Evolutionary conservation across 2,329 filamentous ascomycete species (phyloP).

Genomic region (Botryotinia narcissicola): DNA sequence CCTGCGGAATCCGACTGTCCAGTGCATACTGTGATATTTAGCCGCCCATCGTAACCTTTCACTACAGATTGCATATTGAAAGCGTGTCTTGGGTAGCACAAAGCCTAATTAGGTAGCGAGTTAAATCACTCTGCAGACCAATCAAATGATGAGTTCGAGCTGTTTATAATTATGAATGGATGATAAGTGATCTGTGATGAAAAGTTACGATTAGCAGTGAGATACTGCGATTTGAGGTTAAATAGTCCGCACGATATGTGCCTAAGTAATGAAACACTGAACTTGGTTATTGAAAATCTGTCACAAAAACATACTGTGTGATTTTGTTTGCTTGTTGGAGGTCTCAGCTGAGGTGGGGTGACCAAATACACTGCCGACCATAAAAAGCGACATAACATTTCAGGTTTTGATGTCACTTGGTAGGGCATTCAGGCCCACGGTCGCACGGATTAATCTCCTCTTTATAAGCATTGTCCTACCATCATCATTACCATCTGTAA

Average conservation of each 20-base stretch:
- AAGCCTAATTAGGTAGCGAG: background rate
- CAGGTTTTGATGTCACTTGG: background rate
- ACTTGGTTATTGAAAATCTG: too few species aligned
- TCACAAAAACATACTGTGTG: too few species aligned
- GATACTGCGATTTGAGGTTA: too few species aligned
- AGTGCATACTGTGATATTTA: background rate
- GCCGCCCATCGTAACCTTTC: too few species aligned
- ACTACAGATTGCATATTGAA: background rate
- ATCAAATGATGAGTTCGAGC: background rate
- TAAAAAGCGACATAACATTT: background rate
- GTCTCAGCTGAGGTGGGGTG: background rate
- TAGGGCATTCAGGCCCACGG: background rate
- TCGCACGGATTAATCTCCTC: background rate
- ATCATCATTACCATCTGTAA: background rate
- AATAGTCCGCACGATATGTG: too few species aligned
- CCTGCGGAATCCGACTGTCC: background rate
- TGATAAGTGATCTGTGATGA: too few species aligned
- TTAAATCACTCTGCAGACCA: background rate
- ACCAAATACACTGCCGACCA: background rate
- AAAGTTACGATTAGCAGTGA: too few species aligned
- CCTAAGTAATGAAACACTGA: too few species aligned
- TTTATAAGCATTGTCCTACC: background rate
- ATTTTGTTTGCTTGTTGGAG: background rate
- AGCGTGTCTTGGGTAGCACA: background rate
- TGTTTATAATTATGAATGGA: too few species aligned